Evolutionary conservation across 2,329 filamentous ascomycete genomes (phyloP), one percentile per base, ranked within the genome.

Genomic region (Cytospora schulzeri): DNA sequence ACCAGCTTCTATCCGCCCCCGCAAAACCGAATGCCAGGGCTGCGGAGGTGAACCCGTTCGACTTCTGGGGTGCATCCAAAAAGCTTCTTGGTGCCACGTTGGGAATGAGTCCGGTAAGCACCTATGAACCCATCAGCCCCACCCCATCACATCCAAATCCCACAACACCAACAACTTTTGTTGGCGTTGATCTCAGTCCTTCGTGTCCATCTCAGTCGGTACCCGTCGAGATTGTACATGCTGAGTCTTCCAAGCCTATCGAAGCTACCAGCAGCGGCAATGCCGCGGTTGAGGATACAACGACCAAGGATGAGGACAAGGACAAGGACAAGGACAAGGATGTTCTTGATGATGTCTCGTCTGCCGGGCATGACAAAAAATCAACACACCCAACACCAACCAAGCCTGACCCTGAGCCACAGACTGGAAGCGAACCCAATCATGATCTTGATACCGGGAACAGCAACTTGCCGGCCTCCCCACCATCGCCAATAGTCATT

Each of bases 1-100:
- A 75, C 62, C 65, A 72, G 61, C 68, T 75, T 14, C 53, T 67
- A 35, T 67, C 65, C 26, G 52, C 31, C 24, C 57, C 64, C 26
- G 55, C 54, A 31, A 56, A 67, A 28, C n/a, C 38, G 22, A n/a
- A 38, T n/a, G 57, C 54, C 31, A 73, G 61, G 28, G 38, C 64
- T 73, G 62, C 69, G 69, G 53, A 77, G 63, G 71, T 70, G 51
- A 78, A 81, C 64, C 73, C 81, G 0, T 88, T 87, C 73, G 80
- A 80, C 69, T 86, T 87, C 76, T 88, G 85, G 85, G 82, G 84
- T 65, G 76, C 79, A 56, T 72, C 77, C 64, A 84, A 81, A 71
- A 83, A 81, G 68, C 78, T 78, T 70, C 60, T 71, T 33, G 68
- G 54, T 45, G 68, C 71, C 61, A 76, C 71, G 66, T 75, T 73